phyloP scores from a whole-genome alignment of 2,329 filamentous ascomycete species.

The Cladophialophora immunda region DNA sequence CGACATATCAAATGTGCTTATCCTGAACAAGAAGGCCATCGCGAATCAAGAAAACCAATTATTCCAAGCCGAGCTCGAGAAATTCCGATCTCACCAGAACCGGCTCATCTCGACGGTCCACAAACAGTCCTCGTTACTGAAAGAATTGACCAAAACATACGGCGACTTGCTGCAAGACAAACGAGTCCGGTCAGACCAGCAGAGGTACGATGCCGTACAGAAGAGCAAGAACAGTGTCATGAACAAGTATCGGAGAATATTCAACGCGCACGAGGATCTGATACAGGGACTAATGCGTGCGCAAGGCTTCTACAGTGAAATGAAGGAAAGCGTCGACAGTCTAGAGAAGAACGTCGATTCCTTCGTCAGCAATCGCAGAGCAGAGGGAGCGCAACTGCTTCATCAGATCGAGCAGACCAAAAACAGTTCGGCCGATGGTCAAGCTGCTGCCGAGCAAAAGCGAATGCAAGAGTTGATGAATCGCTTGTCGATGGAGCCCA shows the following conservation, averaged over 20 bases:
- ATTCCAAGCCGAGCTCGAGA: slow-evolving; percentile 96
- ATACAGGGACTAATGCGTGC: slow-evolving; percentile 85
- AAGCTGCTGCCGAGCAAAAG: slow-evolving; percentile 84
- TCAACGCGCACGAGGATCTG: slow-evolving; percentile 91
- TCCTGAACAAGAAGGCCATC: slow-evolving; percentile 97
- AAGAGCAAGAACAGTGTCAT: slow-evolving; percentile 82
- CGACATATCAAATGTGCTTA: slow-evolving; percentile 96
- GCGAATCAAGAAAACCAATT: slow-evolving; percentile 89
- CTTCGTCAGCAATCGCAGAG: slow-evolving; percentile 92
- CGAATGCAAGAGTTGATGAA: slow-evolving; percentile 91
- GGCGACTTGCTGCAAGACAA: slow-evolving; percentile 91
- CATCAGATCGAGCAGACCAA: slow-evolving; percentile 85
- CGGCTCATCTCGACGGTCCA: slow-evolving; percentile 91
- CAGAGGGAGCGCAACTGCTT: slow-evolving; percentile 89
- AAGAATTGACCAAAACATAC: slow-evolving; percentile 88
- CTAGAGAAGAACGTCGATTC: slow-evolving; percentile 95
- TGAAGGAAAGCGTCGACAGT: slow-evolving; percentile 92
- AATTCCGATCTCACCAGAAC: slow-evolving; percentile 92
- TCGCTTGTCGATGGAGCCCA: slow-evolving; percentile 82
- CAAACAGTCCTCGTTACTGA: slow-evolving; percentile 93
- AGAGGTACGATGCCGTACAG: slow-evolving; percentile 89
- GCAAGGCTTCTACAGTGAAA: slow-evolving; percentile 92
- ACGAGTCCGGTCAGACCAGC: slow-evolving; percentile 90
- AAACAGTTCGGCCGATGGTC: slow-evolving; percentile 63
- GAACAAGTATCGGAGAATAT: slow-evolving; percentile 86